These are phyloP conservation scores for Fusarium keratoplasticum DNA, from an alignment of 2,329 filamentous ascomycete genomes.

Conservation along the genomic window DNA sequence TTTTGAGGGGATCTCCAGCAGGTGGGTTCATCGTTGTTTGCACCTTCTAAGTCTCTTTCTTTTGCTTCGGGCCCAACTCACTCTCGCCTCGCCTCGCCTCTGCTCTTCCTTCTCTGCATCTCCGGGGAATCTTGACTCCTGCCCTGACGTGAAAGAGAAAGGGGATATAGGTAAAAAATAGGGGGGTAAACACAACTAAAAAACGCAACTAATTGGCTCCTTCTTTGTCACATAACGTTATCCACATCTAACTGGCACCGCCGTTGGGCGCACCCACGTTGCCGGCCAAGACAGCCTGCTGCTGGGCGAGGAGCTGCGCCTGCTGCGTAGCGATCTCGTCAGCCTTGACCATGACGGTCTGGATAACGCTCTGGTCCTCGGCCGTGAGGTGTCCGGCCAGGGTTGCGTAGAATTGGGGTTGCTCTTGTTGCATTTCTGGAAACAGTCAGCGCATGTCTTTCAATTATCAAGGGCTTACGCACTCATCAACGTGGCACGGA, in stretches of 20 bases:
- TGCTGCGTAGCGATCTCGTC: constrained; percentile 55
- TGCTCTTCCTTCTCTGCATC: constrained; percentile 33
- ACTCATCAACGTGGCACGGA: constrained; percentile 86
- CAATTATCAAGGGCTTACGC: constrained; percentile 56
- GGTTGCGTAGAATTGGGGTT: constrained; percentile 87
- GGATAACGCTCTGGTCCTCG: constrained; percentile 85
- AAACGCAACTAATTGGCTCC: constrained; percentile 27
- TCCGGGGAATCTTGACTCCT: constrained; percentile 45
- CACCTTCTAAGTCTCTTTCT: constrained; percentile 47
- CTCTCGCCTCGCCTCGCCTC: neutral
- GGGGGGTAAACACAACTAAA: constrained; percentile 40
- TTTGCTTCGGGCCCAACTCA: constrained; percentile 42
- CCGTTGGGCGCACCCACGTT: constrained; percentile 39
- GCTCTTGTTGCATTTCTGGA: constrained; percentile 86
- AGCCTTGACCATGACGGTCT: constrained; percentile 78
- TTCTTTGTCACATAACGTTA: constrained; percentile 21
- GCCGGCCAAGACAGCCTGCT: constrained; percentile 40
- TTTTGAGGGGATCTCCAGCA: constrained; percentile 37
- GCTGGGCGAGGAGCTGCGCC: constrained; percentile 44
- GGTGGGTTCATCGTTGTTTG: constrained; percentile 45
- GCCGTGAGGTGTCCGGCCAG: constrained; percentile 82
- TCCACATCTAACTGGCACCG: constrained; percentile 39
- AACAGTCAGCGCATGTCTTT: constrained; percentile 42
- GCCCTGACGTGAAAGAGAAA: constrained; percentile 42
- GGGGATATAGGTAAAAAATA: constrained; percentile 42